Conservation (phyloP, 306 rosid species). For the Cucumis cinereus region DNA sequence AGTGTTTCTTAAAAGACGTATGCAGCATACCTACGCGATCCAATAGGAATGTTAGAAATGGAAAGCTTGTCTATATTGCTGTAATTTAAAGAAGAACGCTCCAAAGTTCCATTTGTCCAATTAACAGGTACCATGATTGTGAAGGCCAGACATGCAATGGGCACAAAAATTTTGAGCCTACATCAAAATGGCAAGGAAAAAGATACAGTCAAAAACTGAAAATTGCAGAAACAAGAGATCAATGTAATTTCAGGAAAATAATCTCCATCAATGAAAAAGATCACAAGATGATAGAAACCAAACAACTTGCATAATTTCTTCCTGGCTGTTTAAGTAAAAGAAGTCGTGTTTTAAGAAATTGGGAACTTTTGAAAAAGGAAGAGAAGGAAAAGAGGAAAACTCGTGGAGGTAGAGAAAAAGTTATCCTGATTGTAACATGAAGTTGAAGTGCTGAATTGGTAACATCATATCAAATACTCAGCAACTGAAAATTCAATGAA, state of each 20-base stretch:
- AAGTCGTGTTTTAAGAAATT: neutral
- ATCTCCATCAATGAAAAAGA: neutral
- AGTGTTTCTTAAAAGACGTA: neutral
- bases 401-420: neutral
- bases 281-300: neutral
- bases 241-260: neutral
- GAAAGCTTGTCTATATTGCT: slow-evolving; percentile 85
- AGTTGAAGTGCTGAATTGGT: neutral
- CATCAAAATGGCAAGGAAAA: slow-evolving; percentile 9
- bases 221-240: neutral
- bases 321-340: neutral
- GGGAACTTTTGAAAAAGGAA: neutral
- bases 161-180: slow-evolving; percentile 91
- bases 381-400: neutral
- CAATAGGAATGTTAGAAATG: slow-evolving; percentile 74
- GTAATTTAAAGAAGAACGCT: slow-evolving; percentile 44
- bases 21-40: slow-evolving; percentile 54
- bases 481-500: neutral
- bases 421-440: neutral
- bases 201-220: neutral
- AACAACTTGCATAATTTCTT: neutral
- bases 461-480: neutral
- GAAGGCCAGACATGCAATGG: slow-evolving; percentile 67
- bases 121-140: slow-evolving; percentile 82
- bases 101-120: slow-evolving; percentile 78